Percentiles rank a stretch among this genome's conserved stretches.
Conservation (phyloP, 2,329 filamentous ascomycete genomes). For the Xylariaceae sp. region DNA sequence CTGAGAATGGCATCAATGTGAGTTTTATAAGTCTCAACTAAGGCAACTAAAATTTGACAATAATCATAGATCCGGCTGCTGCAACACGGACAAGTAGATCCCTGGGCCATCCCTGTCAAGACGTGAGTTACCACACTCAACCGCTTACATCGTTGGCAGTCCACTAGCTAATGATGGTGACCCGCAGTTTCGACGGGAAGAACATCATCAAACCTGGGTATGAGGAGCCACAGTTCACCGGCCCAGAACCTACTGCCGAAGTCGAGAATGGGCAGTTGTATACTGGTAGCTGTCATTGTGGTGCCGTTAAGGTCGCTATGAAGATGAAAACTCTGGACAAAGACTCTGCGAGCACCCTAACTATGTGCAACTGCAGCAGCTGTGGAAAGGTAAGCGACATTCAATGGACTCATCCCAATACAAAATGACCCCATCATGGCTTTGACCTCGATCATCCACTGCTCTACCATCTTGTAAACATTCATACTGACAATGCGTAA, state of each 20-base stretch:
- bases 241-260: slow-evolving; percentile 36
- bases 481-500: slow-evolving; percentile 20
- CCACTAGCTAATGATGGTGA: slow-evolving; percentile 3
- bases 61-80: slow-evolving; percentile 38
- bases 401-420: too few relatives aligned
- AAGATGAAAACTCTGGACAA: slow-evolving; percentile 40
- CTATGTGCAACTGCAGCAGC: slow-evolving; percentile 50
- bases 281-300: slow-evolving; percentile 52
- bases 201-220: slow-evolving; percentile 31
- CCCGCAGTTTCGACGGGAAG: slow-evolving; percentile 35
- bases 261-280: slow-evolving; percentile 40
- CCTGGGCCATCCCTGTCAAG: slow-evolving; percentile 36
- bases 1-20: slow-evolving; percentile 41
- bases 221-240: slow-evolving; percentile 35
- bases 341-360: slow-evolving; percentile 24
- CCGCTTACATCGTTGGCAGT: not conserved
- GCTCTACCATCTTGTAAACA: not conserved
- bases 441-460: too few relatives aligned
- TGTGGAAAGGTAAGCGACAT: slow-evolving; percentile 31
- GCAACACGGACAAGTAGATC: slow-evolving; percentile 39
- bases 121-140: slow-evolving; percentile 31
- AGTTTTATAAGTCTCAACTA: slow-evolving; percentile 13
- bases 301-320: slow-evolving; percentile 42
- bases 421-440: not conserved
- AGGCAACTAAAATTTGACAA: not conserved